phyloP scores from a whole-genome alignment of 139 green algal species.

The Chlamydomonas schloesseri region DNA sequence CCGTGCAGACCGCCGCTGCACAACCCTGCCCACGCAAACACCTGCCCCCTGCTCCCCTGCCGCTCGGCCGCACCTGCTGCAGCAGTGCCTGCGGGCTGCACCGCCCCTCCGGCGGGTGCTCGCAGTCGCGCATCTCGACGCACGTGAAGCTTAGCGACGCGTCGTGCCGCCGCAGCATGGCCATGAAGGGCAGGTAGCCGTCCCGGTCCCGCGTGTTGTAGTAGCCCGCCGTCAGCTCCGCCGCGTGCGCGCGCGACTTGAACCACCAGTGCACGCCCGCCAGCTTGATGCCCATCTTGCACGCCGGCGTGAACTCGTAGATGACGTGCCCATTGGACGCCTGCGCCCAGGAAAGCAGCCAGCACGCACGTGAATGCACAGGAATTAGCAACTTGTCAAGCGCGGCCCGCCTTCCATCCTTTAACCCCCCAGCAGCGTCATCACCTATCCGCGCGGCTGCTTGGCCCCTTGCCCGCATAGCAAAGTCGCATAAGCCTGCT shows the following conservation, averaged over 20 bases:
- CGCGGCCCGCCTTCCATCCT: too few species aligned
- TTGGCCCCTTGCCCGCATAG: too few species aligned
- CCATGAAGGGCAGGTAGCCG: slow-evolving; percentile 85
- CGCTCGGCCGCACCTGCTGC: slow-evolving; percentile 61
- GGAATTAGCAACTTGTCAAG: too few species aligned
- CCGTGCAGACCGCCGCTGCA: too few species aligned
- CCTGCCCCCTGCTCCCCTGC: too few species aligned
- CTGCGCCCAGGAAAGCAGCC: slow-evolving; percentile 28
- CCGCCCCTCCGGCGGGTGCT: slow-evolving; percentile 92
- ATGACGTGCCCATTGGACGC: slow-evolving; percentile 64
- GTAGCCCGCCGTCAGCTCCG: slow-evolving; percentile 98
- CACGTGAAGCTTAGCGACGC: slow-evolving; percentile 95
- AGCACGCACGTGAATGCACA: neutral
- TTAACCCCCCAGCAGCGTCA: too few species aligned
- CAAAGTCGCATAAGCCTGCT: too few species aligned
- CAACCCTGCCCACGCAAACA: too few species aligned
- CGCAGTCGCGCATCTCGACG: slow-evolving; percentile 98
- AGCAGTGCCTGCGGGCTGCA: slow-evolving; percentile 93
- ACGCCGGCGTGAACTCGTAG: slow-evolving; percentile 78
- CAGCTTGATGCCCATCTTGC: slow-evolving; percentile 90
- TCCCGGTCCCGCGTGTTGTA: slow-evolving; percentile 96
- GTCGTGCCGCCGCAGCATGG: slow-evolving; percentile 73
- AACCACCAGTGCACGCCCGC: slow-evolving; percentile 99
- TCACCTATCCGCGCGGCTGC: too few species aligned
- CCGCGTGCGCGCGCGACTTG: slow-evolving; percentile 92